phyloP scores from a whole-genome alignment of 805 yeast genomes.

The Candida caryicola region DNA sequence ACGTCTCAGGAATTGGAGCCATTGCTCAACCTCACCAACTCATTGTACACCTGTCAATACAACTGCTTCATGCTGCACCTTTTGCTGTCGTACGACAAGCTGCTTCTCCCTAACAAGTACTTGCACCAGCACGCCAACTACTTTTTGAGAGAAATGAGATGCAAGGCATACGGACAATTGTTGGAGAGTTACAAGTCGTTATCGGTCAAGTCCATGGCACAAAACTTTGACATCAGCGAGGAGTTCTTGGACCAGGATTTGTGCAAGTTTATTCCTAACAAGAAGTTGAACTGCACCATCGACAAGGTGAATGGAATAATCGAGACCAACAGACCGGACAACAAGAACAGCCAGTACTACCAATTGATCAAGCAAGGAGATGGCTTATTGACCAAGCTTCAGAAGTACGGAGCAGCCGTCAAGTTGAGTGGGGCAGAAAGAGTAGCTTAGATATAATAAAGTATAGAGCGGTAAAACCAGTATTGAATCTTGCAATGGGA shows the following conservation, averaged over 20 bases:
- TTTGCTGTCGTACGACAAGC: conserved; percentile 71
- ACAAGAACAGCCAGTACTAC: conserved; percentile 92
- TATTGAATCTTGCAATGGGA: too few species aligned
- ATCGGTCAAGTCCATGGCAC: conserved; percentile 89
- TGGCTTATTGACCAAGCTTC: conserved; percentile 84
- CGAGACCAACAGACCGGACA: conserved; percentile 94
- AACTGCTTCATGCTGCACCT: conserved; percentile 72
- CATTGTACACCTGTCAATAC: conserved; percentile 87
- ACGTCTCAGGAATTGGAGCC: conserved; percentile 73
- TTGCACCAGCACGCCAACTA: conserved; percentile 75
- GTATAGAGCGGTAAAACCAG: too few species aligned
- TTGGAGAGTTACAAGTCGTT: conserved; percentile 91
- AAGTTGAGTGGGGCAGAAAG: conserved; percentile 90
- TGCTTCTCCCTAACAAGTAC: conserved; percentile 61
- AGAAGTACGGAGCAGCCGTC: conserved; percentile 96
- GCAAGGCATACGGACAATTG: conserved; percentile 91
- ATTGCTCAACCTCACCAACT: conserved; percentile 75
- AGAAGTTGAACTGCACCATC: conserved; percentile 90
- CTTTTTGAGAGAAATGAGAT: conserved; percentile 88
- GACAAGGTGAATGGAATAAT: conserved; percentile 94
- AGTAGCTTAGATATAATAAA: conserved; percentile 25
- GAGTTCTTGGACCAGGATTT: conserved; percentile 86
- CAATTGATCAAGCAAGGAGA: conserved; percentile 88
- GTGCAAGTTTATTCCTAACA: conserved; percentile 87
- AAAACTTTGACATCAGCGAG: conserved; percentile 83